phyloP scores from a whole-genome alignment of 768 basidiomycete species.

The Rubroboletus pulcherrimus region DNA sequence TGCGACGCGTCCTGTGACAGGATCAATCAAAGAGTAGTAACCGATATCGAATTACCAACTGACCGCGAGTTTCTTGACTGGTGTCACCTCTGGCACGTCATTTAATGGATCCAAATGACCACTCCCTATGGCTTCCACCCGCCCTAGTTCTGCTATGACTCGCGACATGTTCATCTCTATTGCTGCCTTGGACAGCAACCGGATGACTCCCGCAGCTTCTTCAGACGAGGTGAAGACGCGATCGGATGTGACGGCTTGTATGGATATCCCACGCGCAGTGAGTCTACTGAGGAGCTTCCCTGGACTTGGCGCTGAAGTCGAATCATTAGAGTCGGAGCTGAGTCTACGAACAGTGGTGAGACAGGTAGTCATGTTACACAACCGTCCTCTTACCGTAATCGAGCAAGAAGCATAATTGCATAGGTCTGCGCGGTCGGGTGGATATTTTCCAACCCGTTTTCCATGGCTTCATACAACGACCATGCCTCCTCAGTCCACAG shows the following conservation, averaged over 20 bases:
- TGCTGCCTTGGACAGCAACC: slow-evolving; percentile 55
- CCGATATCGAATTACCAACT: neutral
- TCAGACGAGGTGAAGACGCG: slow-evolving; percentile 52
- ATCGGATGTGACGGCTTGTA: slow-evolving; percentile 53
- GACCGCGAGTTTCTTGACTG: slow-evolving; percentile 53
- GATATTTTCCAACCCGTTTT: slow-evolving; percentile 43
- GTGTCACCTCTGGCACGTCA: slow-evolving; percentile 56
- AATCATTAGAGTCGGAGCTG: slow-evolving; percentile 31
- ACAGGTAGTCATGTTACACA: neutral
- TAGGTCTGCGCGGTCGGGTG: slow-evolving; percentile 58
- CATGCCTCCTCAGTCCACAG: slow-evolving; percentile 64
- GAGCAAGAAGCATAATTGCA: slow-evolving; percentile 62
- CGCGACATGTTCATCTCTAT: slow-evolving; percentile 48
- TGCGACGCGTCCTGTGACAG: slow-evolving; percentile 14
- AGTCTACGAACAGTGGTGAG: slow-evolving; percentile 33
- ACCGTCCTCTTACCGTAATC: slow-evolving; percentile 42
- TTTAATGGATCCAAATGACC: slow-evolving; percentile 40
- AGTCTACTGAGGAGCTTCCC: slow-evolving; percentile 42
- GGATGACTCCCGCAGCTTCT: slow-evolving; percentile 53
- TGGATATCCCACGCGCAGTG: slow-evolving; percentile 45
- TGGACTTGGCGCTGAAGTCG: slow-evolving; percentile 12
- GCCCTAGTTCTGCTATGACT: slow-evolving; percentile 54
- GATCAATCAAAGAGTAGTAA: neutral
- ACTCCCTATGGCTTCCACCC: slow-evolving; percentile 46
- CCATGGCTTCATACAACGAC: slow-evolving; percentile 57